Evolutionary conservation across 169 alveolate genomes (phyloP).

Genomic region (Haemoproteus tartakovskyi): DNA sequence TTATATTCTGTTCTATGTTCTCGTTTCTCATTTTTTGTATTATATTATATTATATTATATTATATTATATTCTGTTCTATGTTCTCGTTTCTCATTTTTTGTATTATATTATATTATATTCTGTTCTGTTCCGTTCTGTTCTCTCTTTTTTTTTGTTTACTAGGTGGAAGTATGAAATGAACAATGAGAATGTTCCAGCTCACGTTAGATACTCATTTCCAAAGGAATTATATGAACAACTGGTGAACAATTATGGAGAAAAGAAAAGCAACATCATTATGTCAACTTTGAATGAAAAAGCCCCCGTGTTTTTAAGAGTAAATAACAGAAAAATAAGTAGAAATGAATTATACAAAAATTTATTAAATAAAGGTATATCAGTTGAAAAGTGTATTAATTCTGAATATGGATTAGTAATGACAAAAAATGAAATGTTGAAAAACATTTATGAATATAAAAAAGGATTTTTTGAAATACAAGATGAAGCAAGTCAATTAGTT

Average conservation of each 20-base stretch:
- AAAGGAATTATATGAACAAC: slow-evolving; percentile 74
- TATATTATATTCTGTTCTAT: no score
- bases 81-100: not conserved
- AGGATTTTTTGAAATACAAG: slow-evolving; percentile 92
- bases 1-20: no score
- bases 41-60: no score
- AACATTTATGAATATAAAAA: slow-evolving; percentile 84
- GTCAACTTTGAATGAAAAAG: slow-evolving; percentile 82
- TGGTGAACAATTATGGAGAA: slow-evolving; percentile 77
- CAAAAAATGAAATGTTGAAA: slow-evolving; percentile 77
- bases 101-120: no score
- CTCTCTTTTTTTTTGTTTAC: not conserved
- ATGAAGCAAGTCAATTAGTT: slow-evolving; percentile 87
- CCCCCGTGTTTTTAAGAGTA: slow-evolving; percentile 81
- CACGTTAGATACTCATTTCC: slow-evolving; percentile 84
- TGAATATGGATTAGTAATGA: slow-evolving; percentile 83
- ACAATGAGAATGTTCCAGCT: slow-evolving; percentile 79
- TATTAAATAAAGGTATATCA: slow-evolving; percentile 80
- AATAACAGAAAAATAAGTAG: slow-evolving; percentile 72
- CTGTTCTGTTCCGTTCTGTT: not conserved
- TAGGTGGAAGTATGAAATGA: slow-evolving; percentile 82
- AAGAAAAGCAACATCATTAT: slow-evolving; percentile 79
- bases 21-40: not conserved
- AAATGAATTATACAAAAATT: slow-evolving; percentile 74
- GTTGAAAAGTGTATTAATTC: slow-evolving; percentile 85